Base-by-base conservation (phyloP, 169 alveolate species). In the Plasmodium malariae region DNA sequence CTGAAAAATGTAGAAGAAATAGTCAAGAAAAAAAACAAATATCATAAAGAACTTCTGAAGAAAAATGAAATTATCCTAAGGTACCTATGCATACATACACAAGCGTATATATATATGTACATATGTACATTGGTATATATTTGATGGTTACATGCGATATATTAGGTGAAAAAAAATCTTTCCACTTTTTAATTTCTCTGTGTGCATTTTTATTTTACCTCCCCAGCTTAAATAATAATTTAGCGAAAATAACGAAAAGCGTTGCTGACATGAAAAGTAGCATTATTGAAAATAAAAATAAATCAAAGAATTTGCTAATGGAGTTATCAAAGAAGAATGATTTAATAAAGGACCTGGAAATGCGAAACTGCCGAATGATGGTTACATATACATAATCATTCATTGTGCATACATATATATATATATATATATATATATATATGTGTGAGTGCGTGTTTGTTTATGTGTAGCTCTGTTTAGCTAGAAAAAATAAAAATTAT, bases 1-100 rank as follows among this genome's bases (percentile, higher is more conserved):
- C 55, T 78, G 21, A 78, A 78, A 40, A 37, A 32, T 30, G 59
- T 62, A n/a, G 89, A 78, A 57, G 89, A 78, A 62, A 36, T 63
- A 4, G 69, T 48, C 4, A 62, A 78, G 63, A 63, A 62, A 40
- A 78, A 78, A 78, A 32, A 78, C 40, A 69, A 78, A 54, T 78
- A 78, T 54, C 32, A 62, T 59, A 45, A 48, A 11, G 89, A 78
- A 51, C 43, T 78, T 55, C 71, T 48, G 30, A 78, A 78, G 37
- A 78, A 78, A 69, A 65, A 78, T 54, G 76, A 78, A 45, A 49
- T 63, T 36, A 78, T 78, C 43, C 43, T 30, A 14, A 63, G 76
- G 89, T 78, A 17, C 60, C 11, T 43, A 26, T 11, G 19, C 19
- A 62, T n/a, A 12, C 2, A 28, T 5, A 28, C 24, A 32, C 2